Base-by-base conservation (phyloP, 2,329 filamentous ascomycete genomes). In the Clarireedia homoeocarpa region DNA sequence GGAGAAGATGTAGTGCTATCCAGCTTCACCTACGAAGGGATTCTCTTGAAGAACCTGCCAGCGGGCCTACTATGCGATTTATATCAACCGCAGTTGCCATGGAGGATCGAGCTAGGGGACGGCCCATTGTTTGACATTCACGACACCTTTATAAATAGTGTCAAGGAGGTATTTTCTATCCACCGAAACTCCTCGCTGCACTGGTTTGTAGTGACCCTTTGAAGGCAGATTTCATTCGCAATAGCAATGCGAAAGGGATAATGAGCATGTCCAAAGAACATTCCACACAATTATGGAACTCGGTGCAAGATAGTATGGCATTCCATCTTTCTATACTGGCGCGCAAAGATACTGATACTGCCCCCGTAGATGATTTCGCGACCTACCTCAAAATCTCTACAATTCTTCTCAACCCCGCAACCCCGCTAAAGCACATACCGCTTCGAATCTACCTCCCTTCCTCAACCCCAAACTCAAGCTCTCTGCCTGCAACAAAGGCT, bases 381-480 rank as follows among this genome's bases (percentile, higher is more conserved):
- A 75, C 84, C 42, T 97, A 88, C 72, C 80, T 82, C 66, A 82
- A 81, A 57, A 84, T 97, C 65, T 86, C 91, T 68, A 81, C 78
- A 60, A 86, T 85, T 60, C 80, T 96, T 2, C 80, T 97, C 59
- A 87, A 88, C 65, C 81, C 86, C 3, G 84, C 89, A 1, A 81
- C 83, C 6, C 81, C 85, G 17, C 79, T 96, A 52, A 85, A 85
- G 58, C 85, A 95, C 71, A 78, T 97, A n/a, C 94, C 94, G 0
- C 73, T 97, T 40, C 85, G 91, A 54, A 74, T 97, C 54, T 99
- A 96, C 71, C 83, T 97, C 49, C 0, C 75, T 80, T 96, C 53
- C 86, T 86, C 5, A 78, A 81, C 6, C 72, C 80, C 42, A 14
- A 46, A 57, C 34, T 48, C 39, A 24, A 34, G 20, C 42, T 51